Conservation (phyloP, 352 stramenopile genomes). For the Albugo candida region DNA sequence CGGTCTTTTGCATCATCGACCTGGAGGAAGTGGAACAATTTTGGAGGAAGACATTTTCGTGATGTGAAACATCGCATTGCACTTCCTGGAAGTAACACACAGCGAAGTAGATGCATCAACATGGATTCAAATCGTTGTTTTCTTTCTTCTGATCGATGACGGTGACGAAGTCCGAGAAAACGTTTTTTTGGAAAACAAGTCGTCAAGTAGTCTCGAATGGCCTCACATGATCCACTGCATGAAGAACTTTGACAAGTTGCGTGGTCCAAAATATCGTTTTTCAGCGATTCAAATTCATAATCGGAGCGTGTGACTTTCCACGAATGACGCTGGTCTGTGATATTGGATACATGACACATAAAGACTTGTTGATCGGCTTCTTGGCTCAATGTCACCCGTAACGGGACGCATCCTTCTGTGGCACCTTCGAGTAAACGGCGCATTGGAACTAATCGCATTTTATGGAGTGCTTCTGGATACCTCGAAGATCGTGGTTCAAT, state of each 20-base stretch:
- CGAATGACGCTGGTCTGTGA: not conserved
- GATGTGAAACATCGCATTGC: conserved; percentile 45
- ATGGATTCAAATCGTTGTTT: conserved; percentile 40
- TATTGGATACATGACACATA: too few relatives aligned
- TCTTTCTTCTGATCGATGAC: conserved; percentile 13
- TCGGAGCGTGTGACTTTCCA: conserved; percentile 15
- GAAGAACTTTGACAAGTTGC: conserved; percentile 33
- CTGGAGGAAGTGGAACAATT: conserved; percentile 38
- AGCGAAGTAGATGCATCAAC: conserved; percentile 39
- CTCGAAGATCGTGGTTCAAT: too few relatives aligned
- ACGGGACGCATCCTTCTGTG: too few relatives aligned
- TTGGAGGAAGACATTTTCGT: conserved; percentile 21
- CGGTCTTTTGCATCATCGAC: conserved; percentile 26
- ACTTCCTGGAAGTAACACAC: conserved; percentile 35
- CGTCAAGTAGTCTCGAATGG: conserved; percentile 36
- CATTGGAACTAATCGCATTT: too few relatives aligned
- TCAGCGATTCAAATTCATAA: conserved; percentile 40
- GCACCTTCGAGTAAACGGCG: too few relatives aligned
- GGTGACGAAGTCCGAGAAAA: conserved; percentile 13
- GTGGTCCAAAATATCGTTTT: conserved; percentile 20
- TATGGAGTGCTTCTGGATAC: too few relatives aligned
- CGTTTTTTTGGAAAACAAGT: conserved; percentile 43
- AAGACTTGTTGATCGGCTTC: too few relatives aligned
- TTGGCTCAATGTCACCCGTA: too few relatives aligned
- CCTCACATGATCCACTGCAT: conserved; percentile 42